Conservation (phyloP, 441 rosid species). For the Corymbia calophylla region DNA sequence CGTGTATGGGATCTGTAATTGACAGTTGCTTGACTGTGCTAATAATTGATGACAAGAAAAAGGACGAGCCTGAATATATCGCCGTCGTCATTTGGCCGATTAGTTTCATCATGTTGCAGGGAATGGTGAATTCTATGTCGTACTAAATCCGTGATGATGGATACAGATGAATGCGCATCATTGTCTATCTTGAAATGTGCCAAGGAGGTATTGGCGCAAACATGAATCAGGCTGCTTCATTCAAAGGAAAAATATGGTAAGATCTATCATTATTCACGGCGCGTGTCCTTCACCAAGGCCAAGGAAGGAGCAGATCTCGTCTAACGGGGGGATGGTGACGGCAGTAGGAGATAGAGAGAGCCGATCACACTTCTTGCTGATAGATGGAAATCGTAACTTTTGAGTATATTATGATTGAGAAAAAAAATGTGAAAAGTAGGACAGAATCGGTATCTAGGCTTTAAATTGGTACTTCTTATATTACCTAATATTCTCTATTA, state of each 20-base stretch:
- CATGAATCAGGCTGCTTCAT: background rate
- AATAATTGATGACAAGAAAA: background rate
- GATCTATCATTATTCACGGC: background rate
- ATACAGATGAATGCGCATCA: background rate
- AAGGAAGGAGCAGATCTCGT: background rate
- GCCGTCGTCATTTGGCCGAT: background rate
- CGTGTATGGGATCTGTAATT: background rate
- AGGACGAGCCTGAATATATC: background rate
- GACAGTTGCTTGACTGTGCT: background rate
- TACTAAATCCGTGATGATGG: background rate
- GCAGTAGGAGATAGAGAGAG: background rate
- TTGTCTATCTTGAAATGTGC: background rate
- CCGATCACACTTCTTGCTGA: background rate
- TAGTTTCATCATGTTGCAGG: background rate
- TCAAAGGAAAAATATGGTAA: too few relatives aligned
- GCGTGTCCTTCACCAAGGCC: background rate
- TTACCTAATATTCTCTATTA: background rate
- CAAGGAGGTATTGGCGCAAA: background rate
- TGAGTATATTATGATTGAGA: background rate
- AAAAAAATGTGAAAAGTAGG: background rate
- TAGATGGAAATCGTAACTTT: background rate
- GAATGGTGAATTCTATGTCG: background rate
- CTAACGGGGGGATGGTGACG: background rate
- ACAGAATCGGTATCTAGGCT: background rate
- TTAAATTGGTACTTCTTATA: background rate